Conservation (phyloP, 2,329 filamentous ascomycete species). For the Camillea tinctor region DNA sequence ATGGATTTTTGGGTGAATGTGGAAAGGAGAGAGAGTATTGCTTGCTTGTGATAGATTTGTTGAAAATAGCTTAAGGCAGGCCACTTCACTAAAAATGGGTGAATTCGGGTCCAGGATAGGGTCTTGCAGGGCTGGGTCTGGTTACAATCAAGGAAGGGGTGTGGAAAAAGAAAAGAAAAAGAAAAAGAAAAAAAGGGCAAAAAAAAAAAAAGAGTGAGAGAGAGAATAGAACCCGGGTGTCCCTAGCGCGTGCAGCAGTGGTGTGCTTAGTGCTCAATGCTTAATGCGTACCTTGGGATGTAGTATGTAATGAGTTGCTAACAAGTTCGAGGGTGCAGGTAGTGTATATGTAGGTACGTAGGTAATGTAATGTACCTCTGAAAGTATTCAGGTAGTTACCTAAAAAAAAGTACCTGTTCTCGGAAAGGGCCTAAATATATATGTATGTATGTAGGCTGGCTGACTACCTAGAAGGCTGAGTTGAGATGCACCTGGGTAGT, state of each 20-base stretch:
- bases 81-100: neutral
- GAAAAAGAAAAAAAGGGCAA: neutral
- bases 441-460: neutral
- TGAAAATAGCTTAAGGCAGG: neutral
- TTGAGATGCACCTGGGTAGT: neutral
- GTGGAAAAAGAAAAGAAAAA: neutral
- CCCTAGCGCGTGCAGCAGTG: neutral
- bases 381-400: neutral
- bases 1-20: too few relatives aligned
- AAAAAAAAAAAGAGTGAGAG: neutral
- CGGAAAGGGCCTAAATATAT: neutral
- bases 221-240: neutral
- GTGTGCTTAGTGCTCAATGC: neutral
- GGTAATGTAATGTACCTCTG: neutral
- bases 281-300: too few relatives aligned
- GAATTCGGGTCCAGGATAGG: neutral
- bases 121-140: neutral
- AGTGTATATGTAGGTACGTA: neutral
- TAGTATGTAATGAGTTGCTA: too few relatives aligned
- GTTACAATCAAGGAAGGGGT: neutral
- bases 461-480: neutral
- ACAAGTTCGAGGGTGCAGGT: neutral
- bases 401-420: neutral
- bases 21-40: neutral
- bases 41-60: neutral